Evolutionary conservation across 73 alveolate genomes (phyloP).

Genomic region (Paramecium bursaria): DNA sequence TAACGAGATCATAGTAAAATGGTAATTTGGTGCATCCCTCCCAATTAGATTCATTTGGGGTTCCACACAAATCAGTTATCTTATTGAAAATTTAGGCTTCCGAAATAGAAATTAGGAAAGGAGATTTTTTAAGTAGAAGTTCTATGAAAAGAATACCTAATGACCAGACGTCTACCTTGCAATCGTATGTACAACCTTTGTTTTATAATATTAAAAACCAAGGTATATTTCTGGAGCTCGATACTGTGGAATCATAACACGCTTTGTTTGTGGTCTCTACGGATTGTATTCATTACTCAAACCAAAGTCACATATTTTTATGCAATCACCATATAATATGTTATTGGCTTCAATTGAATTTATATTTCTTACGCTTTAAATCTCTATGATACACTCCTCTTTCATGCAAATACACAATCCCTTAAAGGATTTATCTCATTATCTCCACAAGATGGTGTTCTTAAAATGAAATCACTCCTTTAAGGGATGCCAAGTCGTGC

Average conservation of each 20-base stretch:
- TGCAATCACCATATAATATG: slow-evolving; percentile 6
- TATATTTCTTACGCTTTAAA: slow-evolving; percentile 37
- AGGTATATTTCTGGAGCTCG: slow-evolving; percentile 56
- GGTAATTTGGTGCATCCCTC: slow-evolving; percentile 7
- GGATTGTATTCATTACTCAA: slow-evolving; percentile 20
- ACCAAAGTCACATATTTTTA: slow-evolving; percentile 55
- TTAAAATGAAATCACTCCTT: neutral
- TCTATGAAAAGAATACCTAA: slow-evolving; percentile 53
- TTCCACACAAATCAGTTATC: slow-evolving; percentile 29
- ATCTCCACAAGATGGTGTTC: neutral
- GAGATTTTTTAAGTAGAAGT: slow-evolving; percentile 18
- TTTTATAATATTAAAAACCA: neutral
- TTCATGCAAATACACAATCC: slow-evolving; percentile 10
- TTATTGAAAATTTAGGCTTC: slow-evolving; percentile 8
- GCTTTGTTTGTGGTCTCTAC: slow-evolving; percentile 40
- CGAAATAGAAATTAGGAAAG: slow-evolving; percentile 29
- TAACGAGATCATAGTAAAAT: slow-evolving; percentile 24
- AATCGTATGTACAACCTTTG: slow-evolving; percentile 2
- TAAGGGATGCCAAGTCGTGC: slow-evolving; percentile 1
- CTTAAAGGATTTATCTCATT: slow-evolving; percentile 28
- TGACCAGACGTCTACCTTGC: slow-evolving; percentile 52
- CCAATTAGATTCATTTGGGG: slow-evolving; percentile 53
- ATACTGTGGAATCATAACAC: slow-evolving; percentile 45
- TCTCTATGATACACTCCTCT: slow-evolving; percentile 48
- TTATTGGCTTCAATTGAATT: slow-evolving; percentile 25